Base-by-base conservation (phyloP, 208 protist species). In the Blastocrithidia nonstop region DNA sequence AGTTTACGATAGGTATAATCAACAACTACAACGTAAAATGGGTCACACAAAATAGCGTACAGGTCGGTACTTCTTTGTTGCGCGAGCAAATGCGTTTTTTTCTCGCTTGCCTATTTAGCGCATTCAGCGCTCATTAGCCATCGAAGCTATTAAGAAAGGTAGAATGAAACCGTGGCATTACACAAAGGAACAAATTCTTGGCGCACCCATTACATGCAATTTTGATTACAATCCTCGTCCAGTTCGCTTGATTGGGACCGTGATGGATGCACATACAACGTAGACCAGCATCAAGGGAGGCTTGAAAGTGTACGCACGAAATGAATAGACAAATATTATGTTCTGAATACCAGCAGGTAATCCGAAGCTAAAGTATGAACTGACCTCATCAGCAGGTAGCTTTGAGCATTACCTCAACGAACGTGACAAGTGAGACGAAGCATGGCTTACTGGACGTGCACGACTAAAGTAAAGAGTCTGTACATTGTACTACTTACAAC, bases 301-400 rank as follows among this genome's bases (percentile, higher is more conserved):
- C 1, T 40, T 93, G 41, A 93, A 93, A 72, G 80, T 93, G 35
- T 89, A 88, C 61, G 72, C 84, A 11, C 60, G 77, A 5, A 89
- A 83, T 46, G 84, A 93, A 51, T 79, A 93, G 56, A 75, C 84
- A 25, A 93, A 93, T 59, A 85, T 93, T 71, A 87, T 88, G 76
- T 47, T 93, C 29, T 93, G 84, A 80, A 70, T 93, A 19, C 84
- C 84, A 0, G 71, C 76, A 0, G 71, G 73, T 15, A 93, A 89
- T 45, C 84, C 79, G n/a, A 88, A 88, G 63, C 57, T 93, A 26
- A 87, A 82, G 54, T 82, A 86, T 44, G 78, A 93, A 50, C 53
- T 93, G 15, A 87, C 79, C 16, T 55, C 75, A 3, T 65, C 84
- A 1, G 71, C 69, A 22, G 84, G 84, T 31, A 86, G 72, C 57